phyloP scores from a whole-genome alignment of 371 early-diverging fungal species.

The Actinomortierella wolfii region DNA sequence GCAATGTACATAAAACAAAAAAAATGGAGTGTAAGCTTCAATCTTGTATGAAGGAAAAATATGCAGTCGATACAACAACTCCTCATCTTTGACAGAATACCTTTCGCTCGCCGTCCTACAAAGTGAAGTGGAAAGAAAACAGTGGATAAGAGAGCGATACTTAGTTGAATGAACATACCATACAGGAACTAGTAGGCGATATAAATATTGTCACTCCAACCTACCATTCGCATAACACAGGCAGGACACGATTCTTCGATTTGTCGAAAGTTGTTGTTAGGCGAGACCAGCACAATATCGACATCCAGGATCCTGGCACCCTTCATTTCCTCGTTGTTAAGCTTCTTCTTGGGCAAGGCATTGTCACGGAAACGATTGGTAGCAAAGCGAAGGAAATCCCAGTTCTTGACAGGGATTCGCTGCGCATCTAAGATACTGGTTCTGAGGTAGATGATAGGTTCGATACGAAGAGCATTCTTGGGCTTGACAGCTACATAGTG shows the following conservation, averaged over 20 bases:
- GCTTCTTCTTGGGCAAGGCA: constrained; percentile 39
- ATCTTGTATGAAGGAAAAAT: no score
- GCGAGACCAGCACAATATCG: constrained; percentile 33
- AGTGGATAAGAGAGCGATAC: no score
- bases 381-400: constrained; percentile 36
- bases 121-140: not conserved
- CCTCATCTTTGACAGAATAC: not conserved
- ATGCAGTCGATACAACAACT: constrained; percentile 20
- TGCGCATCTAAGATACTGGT: constrained; percentile 34
- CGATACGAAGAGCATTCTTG: constrained; percentile 38
- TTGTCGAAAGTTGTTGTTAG: constrained; percentile 29
- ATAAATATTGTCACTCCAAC: no score
- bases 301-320: constrained; percentile 41
- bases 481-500: constrained; percentile 45
- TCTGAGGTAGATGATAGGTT: constrained; percentile 45
- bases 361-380: constrained; percentile 39
- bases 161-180: no score
- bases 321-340: constrained; percentile 26
- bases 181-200: no score
- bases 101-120: constrained; percentile 24
- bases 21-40: not conserved
- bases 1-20: no score
- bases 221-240: constrained; percentile 43
- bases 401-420: constrained; percentile 24
- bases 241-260: constrained; percentile 46